Percentiles rank a stretch among this genome's conserved stretches.
Conservation (phyloP, 202 grass and related monocot genomes). For the Schoenoplectus tabernaemontani region DNA sequence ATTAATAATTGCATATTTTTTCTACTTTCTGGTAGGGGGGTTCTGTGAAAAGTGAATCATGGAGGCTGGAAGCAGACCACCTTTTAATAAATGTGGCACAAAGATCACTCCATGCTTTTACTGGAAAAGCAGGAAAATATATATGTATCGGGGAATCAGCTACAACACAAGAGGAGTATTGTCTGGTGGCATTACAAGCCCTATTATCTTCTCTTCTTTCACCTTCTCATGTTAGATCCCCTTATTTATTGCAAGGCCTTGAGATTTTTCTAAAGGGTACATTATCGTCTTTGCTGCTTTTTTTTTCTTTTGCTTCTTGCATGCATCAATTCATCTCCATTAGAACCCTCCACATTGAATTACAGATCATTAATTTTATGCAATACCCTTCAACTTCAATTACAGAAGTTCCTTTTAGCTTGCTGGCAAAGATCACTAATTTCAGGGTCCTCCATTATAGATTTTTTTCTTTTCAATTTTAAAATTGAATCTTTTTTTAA, state of each 20-base stretch:
- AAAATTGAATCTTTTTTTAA: background rate
- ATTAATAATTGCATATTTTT: slow-evolving; percentile 11
- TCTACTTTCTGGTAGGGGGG: slow-evolving; percentile 49
- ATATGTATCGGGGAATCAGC: slow-evolving; percentile 26
- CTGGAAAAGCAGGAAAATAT: slow-evolving; percentile 27
- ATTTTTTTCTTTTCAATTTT: background rate
- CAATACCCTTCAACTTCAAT: background rate
- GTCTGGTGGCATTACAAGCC: slow-evolving; percentile 56
- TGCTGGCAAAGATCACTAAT: background rate
- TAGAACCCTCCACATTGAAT: background rate
- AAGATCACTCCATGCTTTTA: slow-evolving; percentile 36
- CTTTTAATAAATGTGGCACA: slow-evolving; percentile 68
- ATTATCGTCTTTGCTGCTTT: background rate
- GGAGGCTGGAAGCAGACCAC: slow-evolving; percentile 53
- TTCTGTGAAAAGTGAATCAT: slow-evolving; percentile 42
- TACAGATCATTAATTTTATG: background rate
- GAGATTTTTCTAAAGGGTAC: slow-evolving; percentile 73
- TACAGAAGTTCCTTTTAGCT: background rate
- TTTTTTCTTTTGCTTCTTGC: background rate
- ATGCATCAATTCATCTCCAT: background rate
- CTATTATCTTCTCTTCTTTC: slow-evolving; percentile 80
- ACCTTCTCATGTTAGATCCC: slow-evolving; percentile 42
- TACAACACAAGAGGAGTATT: slow-evolving; percentile 34
- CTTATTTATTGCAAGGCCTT: slow-evolving; percentile 65
- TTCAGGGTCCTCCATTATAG: background rate